Evolutionary conservation across 2,329 filamentous ascomycete species (phyloP).

Genomic region (Akanthomyces uredinophilus): DNA sequence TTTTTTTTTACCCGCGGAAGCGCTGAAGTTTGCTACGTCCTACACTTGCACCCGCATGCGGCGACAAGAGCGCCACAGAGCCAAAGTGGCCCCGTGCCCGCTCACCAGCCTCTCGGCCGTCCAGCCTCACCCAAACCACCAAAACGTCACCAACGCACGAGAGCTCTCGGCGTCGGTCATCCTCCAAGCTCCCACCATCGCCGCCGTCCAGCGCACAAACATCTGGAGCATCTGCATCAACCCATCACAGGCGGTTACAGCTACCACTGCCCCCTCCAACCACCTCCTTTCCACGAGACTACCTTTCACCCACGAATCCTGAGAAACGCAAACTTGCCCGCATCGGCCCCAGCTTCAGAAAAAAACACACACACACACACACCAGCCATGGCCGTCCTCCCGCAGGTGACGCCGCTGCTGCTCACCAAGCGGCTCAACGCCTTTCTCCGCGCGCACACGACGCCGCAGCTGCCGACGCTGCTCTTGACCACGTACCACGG

Average conservation of each 20-base stretch:
- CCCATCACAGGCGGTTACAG: neutral
- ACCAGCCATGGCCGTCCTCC: conserved; percentile 29
- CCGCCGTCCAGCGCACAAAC: neutral
- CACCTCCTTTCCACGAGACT: too few species aligned
- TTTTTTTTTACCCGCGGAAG: too few species aligned
- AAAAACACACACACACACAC: too few species aligned
- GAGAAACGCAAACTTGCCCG: too few species aligned
- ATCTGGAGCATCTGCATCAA: too few species aligned
- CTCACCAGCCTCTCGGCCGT: neutral
- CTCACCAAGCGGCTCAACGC: conserved; percentile 60
- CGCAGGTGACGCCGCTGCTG: conserved; percentile 52
- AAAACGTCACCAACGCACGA: neutral
- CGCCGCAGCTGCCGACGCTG: conserved; percentile 52
- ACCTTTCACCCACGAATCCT: neutral
- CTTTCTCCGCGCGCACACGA: conserved; percentile 56
- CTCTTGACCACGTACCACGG: conserved; percentile 56
- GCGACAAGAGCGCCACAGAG: neutral
- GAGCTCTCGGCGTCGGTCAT: neutral
- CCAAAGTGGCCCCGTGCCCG: conserved; percentile 3
- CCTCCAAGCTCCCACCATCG: neutral
- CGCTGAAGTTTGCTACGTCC: too few species aligned
- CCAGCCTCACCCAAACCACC: neutral
- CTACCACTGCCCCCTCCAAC: neutral
- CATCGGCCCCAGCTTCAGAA: neutral
- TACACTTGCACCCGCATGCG: conserved; percentile 17